phyloP scores from a whole-genome alignment of 805 yeast genomes.

The Candida maltosa region DNA sequence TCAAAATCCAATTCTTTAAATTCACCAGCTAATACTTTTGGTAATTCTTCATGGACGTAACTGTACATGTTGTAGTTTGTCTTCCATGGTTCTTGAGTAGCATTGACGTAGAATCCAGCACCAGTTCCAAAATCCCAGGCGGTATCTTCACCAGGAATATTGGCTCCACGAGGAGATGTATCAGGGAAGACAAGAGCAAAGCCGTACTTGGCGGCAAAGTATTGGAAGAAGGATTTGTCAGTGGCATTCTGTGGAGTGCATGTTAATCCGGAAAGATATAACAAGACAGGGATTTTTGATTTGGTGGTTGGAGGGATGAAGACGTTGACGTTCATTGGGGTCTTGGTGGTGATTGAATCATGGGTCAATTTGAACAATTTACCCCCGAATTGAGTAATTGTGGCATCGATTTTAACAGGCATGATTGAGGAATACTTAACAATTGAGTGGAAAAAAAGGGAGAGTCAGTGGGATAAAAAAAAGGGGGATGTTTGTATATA shows the following conservation, averaged over 20 bases:
- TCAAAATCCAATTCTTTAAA: conserved; percentile 55
- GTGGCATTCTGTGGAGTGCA: conserved; percentile 92
- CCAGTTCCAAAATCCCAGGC: conserved; percentile 90
- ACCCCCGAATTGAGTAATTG: conserved; percentile 70
- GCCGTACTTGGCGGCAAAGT: conserved; percentile 75
- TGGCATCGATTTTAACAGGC: conserved; percentile 51
- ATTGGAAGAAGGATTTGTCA: conserved; percentile 87
- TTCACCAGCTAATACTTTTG: conserved; percentile 42
- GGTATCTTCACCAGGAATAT: conserved; percentile 75
- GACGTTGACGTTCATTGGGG: conserved; percentile 81
- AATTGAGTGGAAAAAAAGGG: not conserved
- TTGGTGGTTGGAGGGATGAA: conserved; percentile 60
- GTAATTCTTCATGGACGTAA: conserved; percentile 75
- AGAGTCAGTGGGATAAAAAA: not conserved
- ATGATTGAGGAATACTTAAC: conserved; percentile 23
- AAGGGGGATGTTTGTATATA: no score
- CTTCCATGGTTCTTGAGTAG: conserved; percentile 69
- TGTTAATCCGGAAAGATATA: conserved; percentile 85
- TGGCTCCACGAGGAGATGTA: conserved; percentile 90
- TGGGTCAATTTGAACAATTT: conserved; percentile 72
- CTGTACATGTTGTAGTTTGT: conserved; percentile 82
- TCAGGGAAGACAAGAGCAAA: conserved; percentile 92
- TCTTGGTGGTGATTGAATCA: conserved; percentile 58
- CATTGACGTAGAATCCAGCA: conserved; percentile 92
- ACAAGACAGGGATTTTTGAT: conserved; percentile 61